Percentiles rank a stretch among this genome's conserved stretches.
Evolutionary conservation across 148 eudicot genomes (phyloP).

Genomic region (Euryodendron excelsum): DNA sequence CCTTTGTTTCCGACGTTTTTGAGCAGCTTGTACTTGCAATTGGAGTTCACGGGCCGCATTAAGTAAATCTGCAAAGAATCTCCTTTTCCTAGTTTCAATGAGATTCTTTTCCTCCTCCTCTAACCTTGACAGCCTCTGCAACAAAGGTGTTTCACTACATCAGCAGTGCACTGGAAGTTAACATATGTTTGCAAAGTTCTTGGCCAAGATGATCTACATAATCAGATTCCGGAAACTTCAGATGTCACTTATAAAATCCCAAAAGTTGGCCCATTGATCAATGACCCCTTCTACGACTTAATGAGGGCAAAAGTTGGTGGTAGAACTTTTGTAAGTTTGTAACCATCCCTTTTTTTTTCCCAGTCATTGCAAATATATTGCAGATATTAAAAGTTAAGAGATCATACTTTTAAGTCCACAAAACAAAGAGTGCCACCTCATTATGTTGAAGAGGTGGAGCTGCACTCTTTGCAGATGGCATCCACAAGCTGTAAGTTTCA

Average conservation of each 20-base stretch:
- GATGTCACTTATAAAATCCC: too few species aligned
- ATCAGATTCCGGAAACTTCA: neutral
- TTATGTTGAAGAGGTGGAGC: neutral
- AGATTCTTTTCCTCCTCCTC: constrained; percentile 84
- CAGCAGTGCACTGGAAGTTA: constrained; percentile 12
- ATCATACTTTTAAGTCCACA: neutral
- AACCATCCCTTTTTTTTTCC: too few species aligned
- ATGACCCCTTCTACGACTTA: too few species aligned
- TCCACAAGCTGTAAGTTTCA: neutral
- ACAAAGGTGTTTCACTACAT: constrained; percentile 19
- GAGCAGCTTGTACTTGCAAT: constrained; percentile 66
- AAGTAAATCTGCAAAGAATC: constrained; percentile 80
- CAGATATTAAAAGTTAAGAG: neutral
- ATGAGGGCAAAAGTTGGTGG: too few species aligned
- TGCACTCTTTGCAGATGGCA: neutral
- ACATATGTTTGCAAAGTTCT: constrained; percentile 1
- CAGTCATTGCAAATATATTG: neutral
- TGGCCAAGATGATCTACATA: neutral
- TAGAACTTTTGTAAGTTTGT: too few species aligned
- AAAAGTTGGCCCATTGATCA: too few species aligned
- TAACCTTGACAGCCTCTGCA: constrained; percentile 81
- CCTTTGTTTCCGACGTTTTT: constrained; percentile 80
- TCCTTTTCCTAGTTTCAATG: constrained; percentile 68
- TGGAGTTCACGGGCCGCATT: constrained; percentile 87
- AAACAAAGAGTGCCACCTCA: neutral